Base-by-base conservation (phyloP, 805 yeast species). In the Starmerella apicola region DNA sequence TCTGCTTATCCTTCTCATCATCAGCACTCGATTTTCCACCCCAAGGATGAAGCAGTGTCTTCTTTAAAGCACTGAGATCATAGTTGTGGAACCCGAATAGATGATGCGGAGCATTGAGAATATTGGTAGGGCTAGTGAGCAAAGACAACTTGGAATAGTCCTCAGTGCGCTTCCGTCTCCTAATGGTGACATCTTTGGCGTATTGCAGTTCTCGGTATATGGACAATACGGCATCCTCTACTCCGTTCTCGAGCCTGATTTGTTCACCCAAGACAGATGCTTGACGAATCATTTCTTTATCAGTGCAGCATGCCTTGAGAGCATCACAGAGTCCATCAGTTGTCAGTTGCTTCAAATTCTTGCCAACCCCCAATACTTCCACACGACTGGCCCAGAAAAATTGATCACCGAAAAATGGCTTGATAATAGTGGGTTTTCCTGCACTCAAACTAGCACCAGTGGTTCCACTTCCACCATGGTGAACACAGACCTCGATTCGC, bases 401-500 rank as follows among this genome's bases (percentile, higher is more conserved):
- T 60, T 88, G 97, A 59, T 88, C 97, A 0, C 95, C 97, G 58
- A 88, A 88, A 54, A 88, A 88, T 2, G 97, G 97, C 57, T 86
- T 88, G 51, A 88, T 75, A 25, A 88, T 70, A 0, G 94, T 84
- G 1, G 97, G 96, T 24, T 81, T 58, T 0, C 97, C 97, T 12
- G 81, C 79, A 45, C 86, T 66, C 39, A 88, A 58, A 2, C 93
- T 71, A 0, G 95, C 95, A 6, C 97, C 97, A 0, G 96, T 88
- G 0, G 96, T 83, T 1, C 97, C 97, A 0, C 94, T 79, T 0
- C 97, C 97, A 29, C 97, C 97, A 57, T 88, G 97, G 56, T 88
- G 97, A 3, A 88, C 95, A 0, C 94, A 94, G 0, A 88, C 95
- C 60, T 88, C 95, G 32, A 88, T 65, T 45, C 73, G 75, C 0